Evolutionary conservation across 352 stramenopile species (phyloP).

Genomic region (Pilasporangium apinafurcum): DNA sequence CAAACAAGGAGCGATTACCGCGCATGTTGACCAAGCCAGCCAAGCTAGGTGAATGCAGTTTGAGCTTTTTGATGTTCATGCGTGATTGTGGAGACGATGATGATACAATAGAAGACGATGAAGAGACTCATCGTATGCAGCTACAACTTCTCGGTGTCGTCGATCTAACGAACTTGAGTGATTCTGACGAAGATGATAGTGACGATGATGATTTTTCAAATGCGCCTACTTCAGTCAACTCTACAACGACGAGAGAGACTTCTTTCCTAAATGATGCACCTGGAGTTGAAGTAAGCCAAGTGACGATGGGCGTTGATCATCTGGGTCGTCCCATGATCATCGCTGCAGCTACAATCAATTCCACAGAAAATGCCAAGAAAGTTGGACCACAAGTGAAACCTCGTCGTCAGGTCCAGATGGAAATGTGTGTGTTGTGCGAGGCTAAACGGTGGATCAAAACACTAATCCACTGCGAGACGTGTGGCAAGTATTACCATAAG

Average conservation of each 20-base stretch:
- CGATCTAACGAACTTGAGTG: constrained; percentile 53
- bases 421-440: constrained; percentile 57
- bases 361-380: constrained; percentile 10
- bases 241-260: background rate
- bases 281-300: too few species aligned
- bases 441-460: constrained; percentile 24
- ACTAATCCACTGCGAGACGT: constrained; percentile 36
- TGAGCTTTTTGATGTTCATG: constrained; percentile 43
- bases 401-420: constrained; percentile 18
- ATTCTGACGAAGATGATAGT: constrained; percentile 41
- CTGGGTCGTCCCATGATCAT: background rate
- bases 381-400: constrained; percentile 14
- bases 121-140: constrained; percentile 24
- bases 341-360: constrained; percentile 8
- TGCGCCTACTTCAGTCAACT: background rate
- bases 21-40: constrained; percentile 7
- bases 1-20: background rate
- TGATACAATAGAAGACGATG: constrained; percentile 20
- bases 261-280: background rate
- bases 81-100: constrained; percentile 34
- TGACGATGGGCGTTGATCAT: too few species aligned
- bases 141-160: constrained; percentile 46
- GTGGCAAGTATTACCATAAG: constrained; percentile 67
- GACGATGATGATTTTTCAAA: constrained; percentile 14
- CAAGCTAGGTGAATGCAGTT: constrained; percentile 24